Evolutionary conservation across 2,329 filamentous ascomycete genomes (phyloP).

Genomic region (Clonostachys solani): DNA sequence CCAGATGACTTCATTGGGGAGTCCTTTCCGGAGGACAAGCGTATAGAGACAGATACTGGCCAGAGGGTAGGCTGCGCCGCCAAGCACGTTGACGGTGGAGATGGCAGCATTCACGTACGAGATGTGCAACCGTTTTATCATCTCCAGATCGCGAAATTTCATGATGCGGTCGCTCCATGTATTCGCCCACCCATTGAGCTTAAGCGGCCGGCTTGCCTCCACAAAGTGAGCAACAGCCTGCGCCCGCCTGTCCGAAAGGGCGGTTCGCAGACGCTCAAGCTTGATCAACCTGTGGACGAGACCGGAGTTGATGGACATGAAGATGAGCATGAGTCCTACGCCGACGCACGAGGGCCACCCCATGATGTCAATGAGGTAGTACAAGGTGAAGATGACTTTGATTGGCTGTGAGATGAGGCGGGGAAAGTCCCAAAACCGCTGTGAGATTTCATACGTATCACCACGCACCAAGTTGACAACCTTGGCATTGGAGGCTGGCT

Average conservation of each 20-base stretch:
- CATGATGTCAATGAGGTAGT: slow-evolving; percentile 66
- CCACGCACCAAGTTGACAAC: slow-evolving; percentile 83
- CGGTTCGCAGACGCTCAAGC: slow-evolving; percentile 67
- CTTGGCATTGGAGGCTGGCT: slow-evolving; percentile 78
- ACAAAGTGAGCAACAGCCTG: slow-evolving; percentile 84
- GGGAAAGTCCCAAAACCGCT: slow-evolving; percentile 84
- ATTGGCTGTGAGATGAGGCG: slow-evolving; percentile 72
- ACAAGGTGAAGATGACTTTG: slow-evolving; percentile 64
- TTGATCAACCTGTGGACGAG: slow-evolving; percentile 63
- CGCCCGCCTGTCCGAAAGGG: slow-evolving; percentile 71
- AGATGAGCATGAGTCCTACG: slow-evolving; percentile 62
- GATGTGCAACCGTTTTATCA: slow-evolving; percentile 29
- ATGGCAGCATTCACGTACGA: slow-evolving; percentile 43
- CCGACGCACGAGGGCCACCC: slow-evolving; percentile 77
- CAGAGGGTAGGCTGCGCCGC: slow-evolving; percentile 73
- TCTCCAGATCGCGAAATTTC: slow-evolving; percentile 25
- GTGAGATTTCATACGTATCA: slow-evolving; percentile 78
- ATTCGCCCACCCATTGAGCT: slow-evolving; percentile 32
- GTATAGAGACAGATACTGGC: slow-evolving; percentile 81
- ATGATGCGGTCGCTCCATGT: slow-evolving; percentile 29
- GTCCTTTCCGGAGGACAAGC: slow-evolving; percentile 57
- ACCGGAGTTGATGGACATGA: slow-evolving; percentile 65
- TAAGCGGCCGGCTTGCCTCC: slow-evolving; percentile 70
- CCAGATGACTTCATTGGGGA: slow-evolving; percentile 81
- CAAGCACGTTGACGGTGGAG: slow-evolving; percentile 63